phyloP scores from a whole-genome alignment of 495 filamentous ascomycete species.

The Geoglossum glabrum region DNA sequence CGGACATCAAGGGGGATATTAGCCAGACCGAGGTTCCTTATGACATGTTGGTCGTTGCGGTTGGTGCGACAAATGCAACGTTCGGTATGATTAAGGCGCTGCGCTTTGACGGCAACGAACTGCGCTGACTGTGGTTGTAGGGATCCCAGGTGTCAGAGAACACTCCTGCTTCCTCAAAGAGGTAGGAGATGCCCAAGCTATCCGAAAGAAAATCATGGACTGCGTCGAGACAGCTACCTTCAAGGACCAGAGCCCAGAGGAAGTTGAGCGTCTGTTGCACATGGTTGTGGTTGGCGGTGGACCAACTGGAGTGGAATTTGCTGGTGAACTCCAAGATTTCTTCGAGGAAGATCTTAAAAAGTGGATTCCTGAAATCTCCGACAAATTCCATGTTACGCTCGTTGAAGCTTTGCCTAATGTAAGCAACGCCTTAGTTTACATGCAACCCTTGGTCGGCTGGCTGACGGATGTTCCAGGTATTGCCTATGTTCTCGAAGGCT shows the following conservation, averaged over 20 bases:
- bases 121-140: conserved; percentile 17
- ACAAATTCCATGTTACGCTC: conserved; percentile 90
- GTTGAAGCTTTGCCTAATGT: conserved; percentile 95
- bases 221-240: conserved; percentile 95
- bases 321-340: conserved; percentile 95
- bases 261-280: conserved; percentile 84
- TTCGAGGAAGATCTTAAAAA: conserved; percentile 95
- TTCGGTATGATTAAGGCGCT: conserved; percentile 39
- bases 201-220: conserved; percentile 98
- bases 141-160: conserved; percentile 84
- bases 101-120: neutral
- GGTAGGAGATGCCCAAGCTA: conserved; percentile 82
- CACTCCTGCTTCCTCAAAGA: conserved; percentile 97
- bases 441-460: neutral
- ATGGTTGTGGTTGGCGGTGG: conserved; percentile 99
- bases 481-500: conserved; percentile 98
- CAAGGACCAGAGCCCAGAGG: conserved; percentile 84
- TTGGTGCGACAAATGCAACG: conserved; percentile 95
- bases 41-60: conserved; percentile 93
- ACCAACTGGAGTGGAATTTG: conserved; percentile 95
- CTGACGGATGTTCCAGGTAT: conserved; percentile 25
- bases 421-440: conserved; percentile 4
- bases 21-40: conserved; percentile 79
- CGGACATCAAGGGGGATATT: conserved; percentile 73
- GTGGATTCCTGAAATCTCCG: conserved; percentile 86